Evolutionary conservation across 306 rosid species (phyloP), one percentile per base, ranked within the genome.

Genomic region (Dalbergia cultrata): DNA sequence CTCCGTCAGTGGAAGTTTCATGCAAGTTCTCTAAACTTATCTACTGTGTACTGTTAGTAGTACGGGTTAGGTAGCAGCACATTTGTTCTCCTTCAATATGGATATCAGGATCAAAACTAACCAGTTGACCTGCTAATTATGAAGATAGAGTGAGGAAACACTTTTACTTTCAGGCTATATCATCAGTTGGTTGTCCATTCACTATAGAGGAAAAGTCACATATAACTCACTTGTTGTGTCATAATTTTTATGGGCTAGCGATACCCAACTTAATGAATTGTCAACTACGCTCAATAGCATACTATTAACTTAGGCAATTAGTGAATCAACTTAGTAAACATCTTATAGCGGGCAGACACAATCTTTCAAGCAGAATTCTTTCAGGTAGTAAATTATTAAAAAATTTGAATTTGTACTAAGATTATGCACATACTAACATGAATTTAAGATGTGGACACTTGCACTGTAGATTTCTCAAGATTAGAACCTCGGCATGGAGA

Each of bases 1-100:
- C 99, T 47, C 99, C 99, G 72, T 95, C 93, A 33, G 99, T 95
- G 79, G 99, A 97, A 80, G 99, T 95, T 88, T 95, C 97, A 65
- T 90, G 94, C 82, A 95, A 85, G 81, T 95, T 95, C 18, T 91
- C 97, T 75, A 84, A 86, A 72, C 93, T 93, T 86, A 93, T 87
- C 84, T 90, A 90, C 82, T 95, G 98, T 31, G 99, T 95, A 59
- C 76, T 61, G 84, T 89, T 91, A 49, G 99, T 95, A 10, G 99
- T 95, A 39, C 97, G 98, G 18, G 99, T 95, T 53, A 95, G 85
- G 85, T 92, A 91, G 88, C 98, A 95, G 87, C 96, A 91, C 99
- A 95, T 91, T 85, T 95, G 99, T 73, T 93, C 98, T 87, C 93
- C 91, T 85, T 95, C 95, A 72, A 87, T 77, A 86, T 95, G 98